Evolutionary conservation across 2,329 filamentous ascomycete genomes (phyloP), one percentile per base, ranked within the genome.

Genomic region (Monilinia polystroma): DNA sequence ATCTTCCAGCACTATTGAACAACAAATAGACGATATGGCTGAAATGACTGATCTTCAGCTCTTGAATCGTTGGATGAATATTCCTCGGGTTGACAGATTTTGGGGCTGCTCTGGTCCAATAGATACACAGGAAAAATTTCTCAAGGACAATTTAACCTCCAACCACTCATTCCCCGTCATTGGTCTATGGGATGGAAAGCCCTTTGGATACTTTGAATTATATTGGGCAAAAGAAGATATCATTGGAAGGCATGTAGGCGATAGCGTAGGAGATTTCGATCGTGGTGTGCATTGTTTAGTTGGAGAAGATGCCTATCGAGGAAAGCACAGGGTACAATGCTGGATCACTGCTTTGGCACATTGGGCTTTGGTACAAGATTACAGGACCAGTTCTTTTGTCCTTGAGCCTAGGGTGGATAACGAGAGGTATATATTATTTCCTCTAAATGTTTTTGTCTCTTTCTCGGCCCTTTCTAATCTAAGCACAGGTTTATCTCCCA

Each of bases 181-280:
- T 68, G 95, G 91, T 0, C 89, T 93, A 76, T 99, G 94, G 91
- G 92, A 98, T 73, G 93, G 92, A 14, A 90, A 94, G 68, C 94
- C 94, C 0, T 99, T 98, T 79, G 95, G 93, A 0, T 99, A 96
- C 77, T 97, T 99, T 76, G 95, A 99, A 80, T 85, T 99, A 45
- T 99, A 99, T 80, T 99, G 95, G 94, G 92, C 95, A 4, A 97
- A 96, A 75, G 95, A 99, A 76, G 95, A 98, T 75, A 80, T 82
- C 0, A 77, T 99, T 0, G 92, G 91, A 0, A 84, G 83, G 58
- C 83, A 92, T 70, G 78, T 96, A n/a, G 83, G 87, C 76, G 83
- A 83, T 29, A 83, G 85, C 4, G 86, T 88, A 0, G 86, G 85
- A 10, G 91, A 97, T 73, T 98, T 90, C 78, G 94, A 98, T 73